Base-by-base conservation (phyloP, 306 rosid species). In the Sicyos baderoa region DNA sequence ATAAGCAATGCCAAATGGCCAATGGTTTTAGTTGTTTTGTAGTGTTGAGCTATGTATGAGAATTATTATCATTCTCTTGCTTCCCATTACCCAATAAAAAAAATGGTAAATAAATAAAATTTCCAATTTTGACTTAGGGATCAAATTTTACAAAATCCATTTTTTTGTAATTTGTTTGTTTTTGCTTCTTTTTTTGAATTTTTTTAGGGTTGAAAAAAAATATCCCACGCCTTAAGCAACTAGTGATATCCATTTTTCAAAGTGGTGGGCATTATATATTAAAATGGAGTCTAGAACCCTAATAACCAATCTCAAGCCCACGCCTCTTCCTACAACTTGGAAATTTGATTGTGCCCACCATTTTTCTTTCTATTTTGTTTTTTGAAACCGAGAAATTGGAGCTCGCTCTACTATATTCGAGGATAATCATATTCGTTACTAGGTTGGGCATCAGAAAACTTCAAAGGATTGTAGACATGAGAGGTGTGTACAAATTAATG, bases 101-200 rank as follows among this genome's bases (percentile, higher is more conserved):
- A 27, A n/a, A n/a, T n/a, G n/a, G n/a, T 27, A 1, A 27, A 27
- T 1, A 27, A 27, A 27, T 23, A 58, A 15, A 27, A 1, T 27
- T 58, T 23, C 48, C 48, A 60, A 60, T 32, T 60, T 60, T 60
- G 67, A 60, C 67, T 60, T n/a, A n/a, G 48, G 67, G 14, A 58
- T 32, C 47, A 60, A 60, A 60, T 54, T 4, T 16, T 7, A 14
- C 44, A 58, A 58, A 58, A 58, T 16, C 64, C 64, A 3, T 54
- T 18, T 4, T 21, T 54, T 35, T 35, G 7, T 51, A n/a, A 0
- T 57, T 57, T 25, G 0, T 25, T 58, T 58, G 1, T 12, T 13
- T 13, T 25, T 27, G 7, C 21, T 56, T 4, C 9, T 23, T 23
- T 19, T 9, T 54, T 52, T 52, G 22, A 52, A 52, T n/a, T 52